Evolutionary conservation across 371 early-diverging fungal genomes (phyloP).

Genomic region (Rhizopus delemar): DNA sequence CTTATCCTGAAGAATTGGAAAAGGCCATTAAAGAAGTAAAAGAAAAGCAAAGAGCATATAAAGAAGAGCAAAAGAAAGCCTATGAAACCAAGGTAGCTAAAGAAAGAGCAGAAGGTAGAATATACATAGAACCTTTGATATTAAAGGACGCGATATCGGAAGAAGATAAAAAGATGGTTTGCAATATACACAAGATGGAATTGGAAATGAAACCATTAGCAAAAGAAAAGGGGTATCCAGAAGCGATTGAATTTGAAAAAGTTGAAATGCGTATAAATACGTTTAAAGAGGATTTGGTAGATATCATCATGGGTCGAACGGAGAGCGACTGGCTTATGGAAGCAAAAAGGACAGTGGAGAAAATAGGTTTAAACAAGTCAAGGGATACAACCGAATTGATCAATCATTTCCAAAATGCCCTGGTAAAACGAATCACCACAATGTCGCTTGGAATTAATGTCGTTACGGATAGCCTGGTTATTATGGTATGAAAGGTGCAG

Average conservation of each 20-base stretch:
- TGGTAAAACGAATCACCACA: conserved; percentile 26
- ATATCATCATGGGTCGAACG: conserved; percentile 28
- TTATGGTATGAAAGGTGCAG: conserved; percentile 60
- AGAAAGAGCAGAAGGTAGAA: neutral
- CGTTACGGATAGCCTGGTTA: conserved; percentile 55
- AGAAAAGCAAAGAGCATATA: neutral
- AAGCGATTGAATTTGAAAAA: conserved; percentile 36
- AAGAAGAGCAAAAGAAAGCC: neutral
- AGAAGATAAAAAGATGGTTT: conserved; percentile 30
- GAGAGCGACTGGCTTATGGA: conserved; percentile 32
- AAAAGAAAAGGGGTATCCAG: conserved; percentile 35
- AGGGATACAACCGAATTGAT: conserved; percentile 36
- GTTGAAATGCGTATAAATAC: conserved; percentile 26
- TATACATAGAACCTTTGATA: neutral
- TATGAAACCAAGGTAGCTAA: neutral
- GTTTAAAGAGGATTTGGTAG: conserved; percentile 29
- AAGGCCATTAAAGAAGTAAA: neutral
- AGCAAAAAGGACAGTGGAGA: conserved; percentile 28
- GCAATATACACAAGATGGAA: conserved; percentile 49
- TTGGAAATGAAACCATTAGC: conserved; percentile 43
- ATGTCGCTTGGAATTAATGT: conserved; percentile 4
- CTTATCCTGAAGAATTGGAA: conserved; percentile 5
- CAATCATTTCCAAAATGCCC: conserved; percentile 30
- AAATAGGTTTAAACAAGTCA: conserved; percentile 43
- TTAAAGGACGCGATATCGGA: neutral